Evolutionary conservation across 768 basidiomycete species (phyloP).

Genomic region (Amanita rimosa): DNA sequence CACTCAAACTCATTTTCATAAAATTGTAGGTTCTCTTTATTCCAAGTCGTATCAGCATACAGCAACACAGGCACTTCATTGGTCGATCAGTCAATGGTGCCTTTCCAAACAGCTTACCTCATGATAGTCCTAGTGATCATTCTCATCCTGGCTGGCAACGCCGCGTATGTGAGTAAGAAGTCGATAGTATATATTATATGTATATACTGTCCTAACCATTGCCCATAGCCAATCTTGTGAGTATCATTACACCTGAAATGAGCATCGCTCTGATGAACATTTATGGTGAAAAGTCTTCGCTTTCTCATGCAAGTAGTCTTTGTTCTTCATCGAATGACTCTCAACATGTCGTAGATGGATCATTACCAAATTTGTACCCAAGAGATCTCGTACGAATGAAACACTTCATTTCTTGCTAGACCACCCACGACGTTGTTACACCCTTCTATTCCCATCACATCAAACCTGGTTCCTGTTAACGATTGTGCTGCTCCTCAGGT

Average conservation of each 20-base stretch:
- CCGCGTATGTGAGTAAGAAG: constrained; percentile 62
- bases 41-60: constrained; percentile 79
- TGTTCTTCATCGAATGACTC: neutral
- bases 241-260: constrained; percentile 17
- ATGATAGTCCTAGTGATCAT: constrained; percentile 66
- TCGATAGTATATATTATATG: neutral
- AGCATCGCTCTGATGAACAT: neutral
- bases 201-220: neutral
- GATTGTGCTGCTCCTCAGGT: constrained; percentile 34
- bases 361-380: constrained; percentile 48
- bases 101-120: constrained; percentile 78
- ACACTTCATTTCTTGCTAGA: constrained; percentile 88
- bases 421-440: constrained; percentile 87
- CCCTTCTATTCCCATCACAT: constrained; percentile 85
- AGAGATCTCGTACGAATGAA: constrained; percentile 52
- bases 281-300: constrained; percentile 45
- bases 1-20: neutral
- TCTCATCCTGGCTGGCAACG: constrained; percentile 86
- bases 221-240: constrained; percentile 74
- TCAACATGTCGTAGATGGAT: constrained; percentile 48
- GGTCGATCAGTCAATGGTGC: constrained; percentile 84
- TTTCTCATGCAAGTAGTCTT: constrained; percentile 56
- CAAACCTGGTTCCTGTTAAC: constrained; percentile 87
- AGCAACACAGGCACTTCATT: constrained; percentile 85
- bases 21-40: constrained; percentile 67